phyloP scores from a whole-genome alignment of 805 yeast species.

The Zygosaccharomyces gambellarensis region DNA sequence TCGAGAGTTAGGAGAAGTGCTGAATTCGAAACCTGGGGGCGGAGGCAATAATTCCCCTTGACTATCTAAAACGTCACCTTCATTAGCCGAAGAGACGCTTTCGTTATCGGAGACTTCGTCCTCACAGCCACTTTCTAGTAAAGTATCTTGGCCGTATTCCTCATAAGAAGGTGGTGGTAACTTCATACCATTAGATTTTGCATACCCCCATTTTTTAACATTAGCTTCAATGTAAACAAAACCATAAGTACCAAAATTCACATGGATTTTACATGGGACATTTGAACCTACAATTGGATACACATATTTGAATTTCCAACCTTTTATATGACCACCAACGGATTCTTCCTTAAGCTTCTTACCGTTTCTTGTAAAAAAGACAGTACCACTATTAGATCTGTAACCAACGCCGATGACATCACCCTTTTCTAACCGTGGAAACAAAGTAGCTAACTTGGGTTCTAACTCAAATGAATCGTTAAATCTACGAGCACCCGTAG shows the following conservation, averaged over 20 bases:
- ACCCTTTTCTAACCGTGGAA: constrained; percentile 66
- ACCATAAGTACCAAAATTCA: constrained; percentile 84
- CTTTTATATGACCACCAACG: constrained; percentile 71
- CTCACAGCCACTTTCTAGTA: constrained; percentile 58
- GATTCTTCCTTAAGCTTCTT: constrained; percentile 78
- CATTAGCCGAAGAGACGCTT: constrained; percentile 27
- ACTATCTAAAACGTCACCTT: constrained; percentile 24
- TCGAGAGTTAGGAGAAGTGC: constrained; percentile 22
- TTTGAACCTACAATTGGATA: constrained; percentile 90
- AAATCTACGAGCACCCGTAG: constrained; percentile 71
- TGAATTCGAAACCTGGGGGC: constrained; percentile 37
- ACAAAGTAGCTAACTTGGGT: constrained; percentile 43
- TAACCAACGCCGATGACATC: constrained; percentile 94
- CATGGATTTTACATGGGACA: constrained; percentile 76
- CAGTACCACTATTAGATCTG: constrained; percentile 72
- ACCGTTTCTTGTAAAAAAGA: constrained; percentile 93
- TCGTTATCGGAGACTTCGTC: constrained; percentile 42
- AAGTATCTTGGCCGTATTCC: constrained; percentile 67
- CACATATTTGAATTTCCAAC: constrained; percentile 63
- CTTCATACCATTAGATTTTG: constrained; percentile 81
- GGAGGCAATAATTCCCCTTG: constrained; percentile 34
- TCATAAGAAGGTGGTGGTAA: constrained; percentile 95
- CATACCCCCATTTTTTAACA: constrained; percentile 93
- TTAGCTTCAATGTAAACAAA: constrained; percentile 88
- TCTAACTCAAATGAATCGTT: constrained; percentile 65